phyloP scores from a whole-genome alignment of 164 flowering plant species.

The Magnolia changhungtana region DNA sequence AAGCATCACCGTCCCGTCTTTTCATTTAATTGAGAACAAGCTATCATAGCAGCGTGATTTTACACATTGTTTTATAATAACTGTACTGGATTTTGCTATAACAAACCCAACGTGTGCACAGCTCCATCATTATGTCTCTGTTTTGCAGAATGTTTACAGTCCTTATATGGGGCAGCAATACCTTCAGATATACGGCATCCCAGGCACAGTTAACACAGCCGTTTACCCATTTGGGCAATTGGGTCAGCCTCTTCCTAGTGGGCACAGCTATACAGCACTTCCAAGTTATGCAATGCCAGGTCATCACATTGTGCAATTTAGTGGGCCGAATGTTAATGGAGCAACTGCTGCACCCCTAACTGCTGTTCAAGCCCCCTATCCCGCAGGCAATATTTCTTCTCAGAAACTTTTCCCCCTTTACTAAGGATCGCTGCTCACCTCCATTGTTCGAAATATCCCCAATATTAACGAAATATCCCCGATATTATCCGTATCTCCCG shows the following conservation, averaged over 20 bases:
- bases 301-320: constrained; percentile 73
- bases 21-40: background rate
- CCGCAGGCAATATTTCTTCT: constrained; percentile 44
- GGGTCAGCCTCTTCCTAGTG: constrained; percentile 64
- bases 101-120: background rate
- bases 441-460: too few relatives aligned
- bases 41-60: too few relatives aligned
- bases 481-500: too few relatives aligned
- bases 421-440: too few relatives aligned
- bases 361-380: constrained; percentile 68
- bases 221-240: constrained; percentile 71
- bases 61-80: background rate
- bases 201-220: constrained; percentile 61
- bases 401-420: background rate
- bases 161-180: constrained; percentile 86
- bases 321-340: constrained; percentile 65
- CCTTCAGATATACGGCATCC: constrained; percentile 82
- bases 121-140: constrained; percentile 5
- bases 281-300: constrained; percentile 82
- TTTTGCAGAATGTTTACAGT: constrained; percentile 65
- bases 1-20: background rate
- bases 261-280: constrained; percentile 60
- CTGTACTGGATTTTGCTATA: background rate
- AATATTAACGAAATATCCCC: too few relatives aligned
- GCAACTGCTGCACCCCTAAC: constrained; percentile 65